phyloP scores from a whole-genome alignment of 176 grass and related monocot species.

The Alloteropsis semialata region DNA sequence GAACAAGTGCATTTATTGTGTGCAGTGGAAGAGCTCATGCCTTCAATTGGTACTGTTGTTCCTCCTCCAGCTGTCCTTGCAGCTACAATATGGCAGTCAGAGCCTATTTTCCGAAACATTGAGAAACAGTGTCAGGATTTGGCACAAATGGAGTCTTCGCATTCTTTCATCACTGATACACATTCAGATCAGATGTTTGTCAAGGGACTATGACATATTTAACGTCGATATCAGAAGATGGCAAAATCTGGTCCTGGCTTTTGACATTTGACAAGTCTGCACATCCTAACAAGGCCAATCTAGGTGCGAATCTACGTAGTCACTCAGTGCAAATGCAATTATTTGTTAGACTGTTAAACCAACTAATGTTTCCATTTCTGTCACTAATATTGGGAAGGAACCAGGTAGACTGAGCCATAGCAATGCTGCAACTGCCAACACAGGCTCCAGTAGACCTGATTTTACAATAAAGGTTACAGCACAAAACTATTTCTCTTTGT shows the following conservation, averaged over 20 bases:
- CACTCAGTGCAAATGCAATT: constrained; percentile 33
- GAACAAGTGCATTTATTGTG: constrained; percentile 82
- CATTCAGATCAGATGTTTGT: constrained; percentile 15
- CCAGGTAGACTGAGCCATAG: constrained; percentile 49
- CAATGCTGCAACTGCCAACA: constrained; percentile 36
- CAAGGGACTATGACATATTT: constrained; percentile 48
- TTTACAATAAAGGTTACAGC: constrained; percentile 63
- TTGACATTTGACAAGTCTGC: constrained; percentile 65
- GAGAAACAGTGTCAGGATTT: constrained; percentile 45
- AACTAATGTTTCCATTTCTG: constrained; percentile 51
- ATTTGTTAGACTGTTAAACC: constrained; percentile 37
- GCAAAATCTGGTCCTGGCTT: constrained; percentile 93
- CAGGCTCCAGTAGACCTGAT: constrained; percentile 43
- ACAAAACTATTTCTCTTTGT: constrained; percentile 5
- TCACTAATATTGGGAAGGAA: constrained; percentile 61
- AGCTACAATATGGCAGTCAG: constrained; percentile 74
- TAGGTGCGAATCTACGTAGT: constrained; percentile 52
- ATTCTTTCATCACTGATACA: constrained; percentile 32
- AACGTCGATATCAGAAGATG: constrained; percentile 88
- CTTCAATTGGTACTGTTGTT: constrained; percentile 74
- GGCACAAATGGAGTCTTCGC: constrained; percentile 24
- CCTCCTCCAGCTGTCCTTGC: constrained; percentile 83
- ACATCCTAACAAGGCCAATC: constrained; percentile 32
- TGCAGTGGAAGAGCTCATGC: constrained; percentile 90
- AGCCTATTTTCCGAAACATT: constrained; percentile 66